Evolutionary conservation across 805 yeast genomes (phyloP).

Genomic region (Cyberlindnera mississippiensis): DNA sequence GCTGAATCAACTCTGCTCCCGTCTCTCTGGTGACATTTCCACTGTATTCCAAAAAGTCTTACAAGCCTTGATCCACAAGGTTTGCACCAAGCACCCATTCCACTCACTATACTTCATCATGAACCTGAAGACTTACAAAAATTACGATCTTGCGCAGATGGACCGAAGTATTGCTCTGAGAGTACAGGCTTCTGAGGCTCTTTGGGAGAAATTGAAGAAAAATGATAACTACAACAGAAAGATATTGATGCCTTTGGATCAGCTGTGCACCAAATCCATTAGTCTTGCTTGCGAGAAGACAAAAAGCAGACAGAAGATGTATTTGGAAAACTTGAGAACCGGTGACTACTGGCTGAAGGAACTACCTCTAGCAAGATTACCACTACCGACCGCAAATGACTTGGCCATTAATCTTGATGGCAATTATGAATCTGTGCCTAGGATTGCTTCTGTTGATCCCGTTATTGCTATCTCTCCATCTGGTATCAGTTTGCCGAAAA

Average conservation of each 20-base stretch:
- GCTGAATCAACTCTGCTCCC: conserved; percentile 77
- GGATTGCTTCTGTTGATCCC: conserved; percentile 42
- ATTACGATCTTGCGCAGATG: conserved; percentile 27
- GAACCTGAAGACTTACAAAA: conserved; percentile 48
- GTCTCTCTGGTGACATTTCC: conserved; percentile 45
- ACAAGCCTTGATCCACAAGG: conserved; percentile 40
- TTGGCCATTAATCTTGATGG: conserved; percentile 39
- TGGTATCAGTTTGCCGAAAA: conserved; percentile 87
- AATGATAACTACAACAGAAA: conserved; percentile 26
- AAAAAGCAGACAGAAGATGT: conserved; percentile 22
- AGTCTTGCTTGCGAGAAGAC: conserved; percentile 46
- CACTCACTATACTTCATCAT: conserved; percentile 64
- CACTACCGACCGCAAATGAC: conserved; percentile 62
- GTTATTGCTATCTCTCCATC: conserved; percentile 62
- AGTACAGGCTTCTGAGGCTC: conserved; percentile 46
- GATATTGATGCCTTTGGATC: conserved; percentile 42
- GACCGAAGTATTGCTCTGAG: conserved; percentile 42
- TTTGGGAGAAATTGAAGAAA: conserved; percentile 40
- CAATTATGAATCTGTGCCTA: conserved; percentile 44
- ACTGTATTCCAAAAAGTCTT: conserved; percentile 54
- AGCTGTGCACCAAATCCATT: conserved; percentile 48
- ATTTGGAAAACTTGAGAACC: conserved; percentile 32
- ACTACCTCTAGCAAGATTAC: conserved; percentile 45
- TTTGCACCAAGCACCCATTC: conserved; percentile 61
- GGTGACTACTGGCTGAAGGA: conserved; percentile 57